Conservation (phyloP, 352 stramenopile genomes). For the Saprolegnia diclina region DNA sequence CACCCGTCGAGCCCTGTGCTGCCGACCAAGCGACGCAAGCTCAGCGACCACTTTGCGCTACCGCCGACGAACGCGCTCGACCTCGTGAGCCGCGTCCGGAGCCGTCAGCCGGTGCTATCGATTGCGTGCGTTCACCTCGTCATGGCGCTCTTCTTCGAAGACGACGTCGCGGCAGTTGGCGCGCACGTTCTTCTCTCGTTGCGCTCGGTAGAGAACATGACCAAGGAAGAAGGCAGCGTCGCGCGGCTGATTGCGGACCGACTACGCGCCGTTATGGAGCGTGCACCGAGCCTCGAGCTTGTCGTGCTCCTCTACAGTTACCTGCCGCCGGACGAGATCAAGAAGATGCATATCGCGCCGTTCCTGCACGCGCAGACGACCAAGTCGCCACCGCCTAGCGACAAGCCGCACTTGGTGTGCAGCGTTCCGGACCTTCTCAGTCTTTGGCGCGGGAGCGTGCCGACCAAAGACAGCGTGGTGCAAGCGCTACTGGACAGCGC, state of each 20-base stretch:
- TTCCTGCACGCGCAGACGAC: not conserved
- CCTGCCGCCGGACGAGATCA: constrained; percentile 11
- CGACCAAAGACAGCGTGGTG: not conserved
- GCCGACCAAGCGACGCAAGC: constrained; percentile 14
- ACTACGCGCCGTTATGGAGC: not conserved
- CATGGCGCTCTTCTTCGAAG: constrained; percentile 16
- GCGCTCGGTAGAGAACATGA: not conserved
- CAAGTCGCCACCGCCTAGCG: not conserved
- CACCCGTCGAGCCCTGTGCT: constrained; percentile 1
- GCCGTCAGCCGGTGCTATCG: not conserved
- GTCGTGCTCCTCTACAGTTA: not conserved
- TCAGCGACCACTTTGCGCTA: not conserved
- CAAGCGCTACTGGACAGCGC: not conserved
- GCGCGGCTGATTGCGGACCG: constrained; percentile 14
- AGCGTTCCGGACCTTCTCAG: not conserved
- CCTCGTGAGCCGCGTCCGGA: constrained; percentile 4
- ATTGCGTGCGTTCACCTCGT: not conserved
- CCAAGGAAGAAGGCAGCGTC: constrained; percentile 5
- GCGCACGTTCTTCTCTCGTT: not conserved
- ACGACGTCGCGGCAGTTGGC: not conserved
- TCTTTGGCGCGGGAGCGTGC: not conserved
- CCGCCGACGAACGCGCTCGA: not conserved
- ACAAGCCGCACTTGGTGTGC: not conserved
- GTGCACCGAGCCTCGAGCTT: not conserved
- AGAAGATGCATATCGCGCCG: not conserved